Conservation (phyloP, 108 stramenopile species). For the Poteriospumella lacustris region DNA sequence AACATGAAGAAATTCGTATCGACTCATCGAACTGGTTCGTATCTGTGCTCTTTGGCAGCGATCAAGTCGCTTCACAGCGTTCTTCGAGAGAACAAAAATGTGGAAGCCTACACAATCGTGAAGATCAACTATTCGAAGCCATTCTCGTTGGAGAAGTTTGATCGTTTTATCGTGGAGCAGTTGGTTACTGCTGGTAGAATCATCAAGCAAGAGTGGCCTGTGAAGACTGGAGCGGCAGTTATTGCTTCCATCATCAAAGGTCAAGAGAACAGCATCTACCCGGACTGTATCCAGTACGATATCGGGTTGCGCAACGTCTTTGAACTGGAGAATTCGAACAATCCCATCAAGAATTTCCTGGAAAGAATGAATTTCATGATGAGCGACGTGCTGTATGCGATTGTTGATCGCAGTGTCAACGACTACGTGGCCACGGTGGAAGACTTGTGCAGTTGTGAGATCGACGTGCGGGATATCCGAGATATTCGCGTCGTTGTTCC, state of each 20-base stretch:
- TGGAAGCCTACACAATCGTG: neutral
- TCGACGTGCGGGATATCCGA: neutral
- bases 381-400: neutral
- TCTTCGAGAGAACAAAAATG: neutral
- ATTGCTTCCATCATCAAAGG: neutral
- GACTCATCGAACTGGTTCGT: neutral
- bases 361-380: constrained; percentile 33
- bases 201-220: constrained; percentile 29
- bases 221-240: neutral
- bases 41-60: neutral
- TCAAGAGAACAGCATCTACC: neutral
- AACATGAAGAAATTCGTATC: neutral
- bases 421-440: neutral
- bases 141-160: constrained; percentile 16
- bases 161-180: neutral
- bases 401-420: neutral
- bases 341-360: neutral
- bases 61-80: neutral
- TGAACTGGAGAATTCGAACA: neutral
- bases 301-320: neutral
- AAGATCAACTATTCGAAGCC: neutral
- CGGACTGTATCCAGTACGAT: constrained; percentile 5
- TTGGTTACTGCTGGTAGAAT: neutral
- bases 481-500: constrained; percentile 9
- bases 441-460: constrained; percentile 2